Base-by-base conservation (phyloP, 2,329 filamentous ascomycete genomes). In the Myriosclerotinia scirpicola region DNA sequence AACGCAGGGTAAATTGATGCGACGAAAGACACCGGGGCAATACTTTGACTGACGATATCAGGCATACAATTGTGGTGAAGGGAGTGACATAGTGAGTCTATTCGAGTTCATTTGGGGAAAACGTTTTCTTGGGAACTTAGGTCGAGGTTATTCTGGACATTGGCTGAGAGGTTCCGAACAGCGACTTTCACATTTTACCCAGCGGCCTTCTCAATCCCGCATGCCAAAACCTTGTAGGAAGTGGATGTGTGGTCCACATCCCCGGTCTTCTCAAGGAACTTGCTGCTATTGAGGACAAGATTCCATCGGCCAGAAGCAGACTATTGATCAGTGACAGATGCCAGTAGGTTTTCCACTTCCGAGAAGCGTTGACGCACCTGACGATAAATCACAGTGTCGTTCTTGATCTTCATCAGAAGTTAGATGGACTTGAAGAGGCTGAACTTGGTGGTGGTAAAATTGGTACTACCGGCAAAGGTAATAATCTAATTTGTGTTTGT, bases 161-260 rank as follows among this genome's bases (percentile, higher is more conserved):
- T 22, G 26, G 26, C 64, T 65, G 50, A 65, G n/a, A 58, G 8
- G 54, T 54, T 9, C 38, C 48, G 38, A 52, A 65, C 38, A 65
- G 64, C 76, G 69, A 80, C 75, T 68, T 84, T 81, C 75, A 83
- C 83, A 77, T 90, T 67, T 79, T 89, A 60, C 85, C 88, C 34
- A 90, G 86, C 66, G 91, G 91, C 68, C 83, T 93, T 68, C 82
- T 93, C 71, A 91, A 90, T 75, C 87, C 89, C 8, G 80, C 81
- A 54, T 90, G 85, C 76, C 82, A 86, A 73, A 93, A 93, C 79
- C 80, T 93, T 67, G 89, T 93, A 75, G 90, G 90, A 68, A 89
- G 87, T 59, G 89, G 82, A 56, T 83, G 85, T 52, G 85, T 91
- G 68, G 87, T 91, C 71, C 85, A 91, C 77, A 82, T 90, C 65